A percentile compares a stretch with the other conserved stretches of the same genome.
Evolutionary conservation across 225 moss, liverwort and hornwort species (phyloP).

Genomic region (Polytrichum formosum): DNA sequence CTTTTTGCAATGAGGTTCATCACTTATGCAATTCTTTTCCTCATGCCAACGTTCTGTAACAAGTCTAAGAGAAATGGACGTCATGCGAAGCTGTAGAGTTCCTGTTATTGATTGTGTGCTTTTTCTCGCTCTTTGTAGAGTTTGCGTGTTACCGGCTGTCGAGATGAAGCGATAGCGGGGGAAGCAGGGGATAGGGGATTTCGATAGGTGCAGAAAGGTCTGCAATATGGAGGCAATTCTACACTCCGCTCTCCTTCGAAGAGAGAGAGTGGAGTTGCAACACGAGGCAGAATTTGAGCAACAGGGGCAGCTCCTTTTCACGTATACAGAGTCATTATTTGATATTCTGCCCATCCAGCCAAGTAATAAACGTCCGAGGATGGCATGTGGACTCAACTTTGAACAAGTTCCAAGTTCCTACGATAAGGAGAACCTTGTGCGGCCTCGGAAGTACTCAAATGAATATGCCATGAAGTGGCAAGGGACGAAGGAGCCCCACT

Average conservation of each 20-base stretch:
- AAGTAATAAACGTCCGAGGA: conserved; percentile 32
- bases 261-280: conserved; percentile 37
- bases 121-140: too few species aligned
- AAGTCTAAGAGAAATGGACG: too few species aligned
- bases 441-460: conserved; percentile 16
- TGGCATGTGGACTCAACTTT: conserved; percentile 5
- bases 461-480: conserved; percentile 14
- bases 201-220: background rate
- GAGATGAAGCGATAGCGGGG: background rate
- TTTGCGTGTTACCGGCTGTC: too few species aligned
- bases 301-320: conserved; percentile 45
- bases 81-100: too few species aligned
- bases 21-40: too few species aligned
- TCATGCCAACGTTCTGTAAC: too few species aligned
- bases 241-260: conserved; percentile 39
- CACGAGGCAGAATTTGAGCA: conserved; percentile 52
- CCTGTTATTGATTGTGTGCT: too few species aligned
- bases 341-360: conserved; percentile 45
- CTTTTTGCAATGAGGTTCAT: too few species aligned
- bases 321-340: conserved; percentile 37
- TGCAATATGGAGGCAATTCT: conserved; percentile 45
- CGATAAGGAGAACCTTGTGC: conserved; percentile 47
- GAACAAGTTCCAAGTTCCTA: conserved; percentile 10
- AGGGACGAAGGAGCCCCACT: conserved; percentile 9
- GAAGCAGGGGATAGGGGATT: conserved; percentile 1